Conservation (phyloP, 2,329 filamentous ascomycete species). For the Seiridium cupressi region DNA sequence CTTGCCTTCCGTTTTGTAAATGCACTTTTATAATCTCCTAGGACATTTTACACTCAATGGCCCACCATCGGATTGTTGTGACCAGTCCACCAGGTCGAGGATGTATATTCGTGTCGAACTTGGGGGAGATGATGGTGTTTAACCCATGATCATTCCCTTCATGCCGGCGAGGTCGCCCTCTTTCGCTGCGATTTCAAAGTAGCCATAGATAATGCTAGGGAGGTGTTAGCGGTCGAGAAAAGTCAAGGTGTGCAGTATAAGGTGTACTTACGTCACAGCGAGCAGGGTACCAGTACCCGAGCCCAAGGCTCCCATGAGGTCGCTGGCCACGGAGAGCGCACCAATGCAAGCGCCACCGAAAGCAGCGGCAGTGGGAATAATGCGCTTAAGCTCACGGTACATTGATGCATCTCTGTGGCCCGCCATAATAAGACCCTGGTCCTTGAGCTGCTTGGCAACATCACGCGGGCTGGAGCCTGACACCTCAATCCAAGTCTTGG, state of each 20-base stretch:
- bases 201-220: conserved; percentile 92
- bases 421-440: conserved; percentile 98
- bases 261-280: conserved; percentile 84
- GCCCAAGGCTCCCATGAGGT: conserved; percentile 92
- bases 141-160: conserved; percentile 73
- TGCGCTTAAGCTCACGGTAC: conserved; percentile 99
- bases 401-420: conserved; percentile 99
- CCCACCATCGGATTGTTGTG: conserved; percentile 5
- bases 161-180: conserved; percentile 90
- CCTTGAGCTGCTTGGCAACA: conserved; percentile 99
- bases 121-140: conserved; percentile 25
- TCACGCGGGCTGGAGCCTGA: conserved; percentile 96
- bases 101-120: not conserved
- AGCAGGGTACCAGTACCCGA: conserved; percentile 97
- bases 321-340: conserved; percentile 90
- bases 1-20: conserved; percentile 1
- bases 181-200: conserved; percentile 99
- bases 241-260: not conserved
- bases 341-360: conserved; percentile 99
- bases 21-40: conserved; percentile 1
- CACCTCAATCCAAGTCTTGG: conserved; percentile 99
- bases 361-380: conserved; percentile 95
- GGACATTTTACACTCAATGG: conserved; percentile 7
- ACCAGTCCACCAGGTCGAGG: not conserved
- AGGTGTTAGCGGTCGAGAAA: conserved; percentile 30